Evolutionary conservation across 1,284 basidiomycete species (phyloP), one percentile per base, ranked within the genome.

Genomic region (Cryptococcus sp.): DNA sequence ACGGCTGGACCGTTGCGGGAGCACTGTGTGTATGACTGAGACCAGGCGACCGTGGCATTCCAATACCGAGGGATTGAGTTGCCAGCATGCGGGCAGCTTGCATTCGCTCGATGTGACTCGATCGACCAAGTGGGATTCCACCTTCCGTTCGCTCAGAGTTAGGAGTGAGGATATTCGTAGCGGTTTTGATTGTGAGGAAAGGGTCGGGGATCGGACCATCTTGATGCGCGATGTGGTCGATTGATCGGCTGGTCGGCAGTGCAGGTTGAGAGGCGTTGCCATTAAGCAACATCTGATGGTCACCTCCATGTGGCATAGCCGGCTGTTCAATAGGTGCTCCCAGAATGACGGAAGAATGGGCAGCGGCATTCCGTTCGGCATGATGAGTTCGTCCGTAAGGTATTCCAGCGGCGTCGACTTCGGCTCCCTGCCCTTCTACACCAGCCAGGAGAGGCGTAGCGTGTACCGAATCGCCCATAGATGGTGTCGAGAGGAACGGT

Each of bases 321-420:
- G 72, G 72, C 53, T 71, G 67, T 32, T 59, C 54, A 11, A 68
- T 48, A 3, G 55, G 59, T 2, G 39, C 32, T 1, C 45, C 34
- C 25, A 57, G 24, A 10, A 62, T 60, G 31, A 45, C 49, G 54
- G 22, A 43, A 18, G 14, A 13, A 41, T 65, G 68, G 22, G 67
- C 69, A 2, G 54, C 28, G 2, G 60, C 61, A 13, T 59, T 56
- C 21, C 73, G 60, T 43, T 75, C 69, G 16, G 63, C 59, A 60
- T 86, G 85, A 69, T 86, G 86, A n/a, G 80, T 80, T 14, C 83
- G 79, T 11, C 85, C 86, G 50, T 83, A 82, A 0, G 85, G 85
- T 39, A 87, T 75, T 2, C 85, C 85, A 49, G 80, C 80, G 58
- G 85, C 83, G 10, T 63, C 67, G 13, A 48, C 55, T 34, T 57